Conservation (phyloP, 2,329 filamentous ascomycete genomes). For the Neonectria neomacrospora region DNA sequence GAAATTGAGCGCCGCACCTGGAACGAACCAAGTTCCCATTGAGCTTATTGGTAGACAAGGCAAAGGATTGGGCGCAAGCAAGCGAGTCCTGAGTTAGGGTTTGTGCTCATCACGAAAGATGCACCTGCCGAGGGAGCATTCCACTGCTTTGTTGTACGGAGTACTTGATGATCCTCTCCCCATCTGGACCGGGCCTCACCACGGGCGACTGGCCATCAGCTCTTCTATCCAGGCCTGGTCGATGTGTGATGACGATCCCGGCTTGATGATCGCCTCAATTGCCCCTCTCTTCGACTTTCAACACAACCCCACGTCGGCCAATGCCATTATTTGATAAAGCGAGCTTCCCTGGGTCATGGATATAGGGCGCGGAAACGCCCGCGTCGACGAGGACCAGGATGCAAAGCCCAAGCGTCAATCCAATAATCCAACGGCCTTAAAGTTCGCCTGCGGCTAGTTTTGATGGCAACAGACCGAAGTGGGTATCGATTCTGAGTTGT, state of each 20-base stretch:
- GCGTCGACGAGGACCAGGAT: constrained; percentile 20
- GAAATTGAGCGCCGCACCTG: neutral
- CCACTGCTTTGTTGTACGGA: neutral
- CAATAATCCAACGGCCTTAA: constrained; percentile 5
- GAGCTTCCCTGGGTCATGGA: constrained; percentile 16
- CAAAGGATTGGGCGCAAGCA: neutral
- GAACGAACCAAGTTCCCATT: neutral
- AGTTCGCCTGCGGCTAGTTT: neutral
- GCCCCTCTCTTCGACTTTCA: constrained; percentile 11
- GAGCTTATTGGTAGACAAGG: neutral
- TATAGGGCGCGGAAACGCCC: constrained; percentile 28
- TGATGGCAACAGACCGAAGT: neutral
- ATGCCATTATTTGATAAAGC: constrained; percentile 12
- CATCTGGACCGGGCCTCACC: constrained; percentile 6
- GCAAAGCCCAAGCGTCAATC: constrained; percentile 4
- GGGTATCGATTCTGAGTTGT: constrained; percentile 2
- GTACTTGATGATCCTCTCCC: constrained; percentile 5
- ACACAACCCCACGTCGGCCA: constrained; percentile 14
- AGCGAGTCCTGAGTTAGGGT: neutral
- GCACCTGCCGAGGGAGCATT: neutral
- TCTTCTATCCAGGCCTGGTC: neutral
- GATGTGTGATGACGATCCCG: neutral
- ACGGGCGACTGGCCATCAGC: constrained; percentile 4
- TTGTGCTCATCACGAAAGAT: neutral
- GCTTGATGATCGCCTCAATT: constrained; percentile 5